Evolutionary conservation across 202 grass and related monocot genomes (phyloP), one percentile per base, ranked within the genome.

Genomic region (Zizania palustris): DNA sequence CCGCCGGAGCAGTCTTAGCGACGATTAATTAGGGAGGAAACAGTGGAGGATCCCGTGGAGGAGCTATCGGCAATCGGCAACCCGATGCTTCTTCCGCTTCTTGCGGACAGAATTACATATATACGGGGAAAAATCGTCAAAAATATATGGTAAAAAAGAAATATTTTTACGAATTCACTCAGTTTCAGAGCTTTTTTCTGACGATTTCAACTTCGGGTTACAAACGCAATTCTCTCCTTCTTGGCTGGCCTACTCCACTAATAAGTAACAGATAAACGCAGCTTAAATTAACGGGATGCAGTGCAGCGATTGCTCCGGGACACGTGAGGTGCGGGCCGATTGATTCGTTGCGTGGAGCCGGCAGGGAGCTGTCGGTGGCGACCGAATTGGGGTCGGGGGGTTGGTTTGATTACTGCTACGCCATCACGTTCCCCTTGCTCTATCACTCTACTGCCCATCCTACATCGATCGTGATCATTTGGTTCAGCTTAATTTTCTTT

Each of bases 271-370:
- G 49, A 53, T 53, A 48, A 35, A 21, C 2, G 5, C 39, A 40
- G 39, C 63, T 51, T 64, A n/a, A 20, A 69, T 64, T 19, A 28
- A 19, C 13, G 40, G 61, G 60, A 43, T n/a, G n/a, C n/a, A n/a
- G n/a, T 51, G 63, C 70, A 63, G 64, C 38, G 63, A 53, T 14
- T 3, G 59, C 49, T 69, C 58, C 35, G 78, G 85, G 68, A 51
- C 80, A 83, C 80, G 80, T 83, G 80, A 74, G 74, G n/a, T 83
- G 74, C 69, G 69, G 73, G 66, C 63, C 6, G 80, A 73, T 73
- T 73, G 73, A 83, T 88, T 70, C 75, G 80, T 64, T 63, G 56
- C 80, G 80, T 83, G 75, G 85, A 69, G 80, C 79, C 73, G 28
- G 34, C 1, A 43, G 66, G 44, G 36, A 20, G 18, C 74, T 69